Evolutionary conservation across 257 asterid species (phyloP), one percentile per base, ranked within the genome.

Genomic region (Rubia yunnanensis): DNA sequence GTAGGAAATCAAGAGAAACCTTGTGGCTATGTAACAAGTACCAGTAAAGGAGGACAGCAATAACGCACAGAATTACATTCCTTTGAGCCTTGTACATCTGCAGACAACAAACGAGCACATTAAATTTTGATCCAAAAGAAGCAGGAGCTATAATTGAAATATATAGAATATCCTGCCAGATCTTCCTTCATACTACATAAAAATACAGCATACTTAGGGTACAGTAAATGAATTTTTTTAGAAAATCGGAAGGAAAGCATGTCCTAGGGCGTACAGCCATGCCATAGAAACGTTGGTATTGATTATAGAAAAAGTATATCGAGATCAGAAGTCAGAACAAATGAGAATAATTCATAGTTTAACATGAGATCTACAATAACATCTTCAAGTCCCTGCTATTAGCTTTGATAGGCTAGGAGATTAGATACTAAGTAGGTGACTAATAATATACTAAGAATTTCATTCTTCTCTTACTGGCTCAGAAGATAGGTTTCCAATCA

Each of bases 81-180:
- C 96, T 86, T 74, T 88, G 98, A 74, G 98, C 84, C 84, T 91
- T 91, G 87, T 80, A 88, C 31, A 84, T 80, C 98, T 91, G 86
- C 69, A 68, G 10, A 66, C 35, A 71, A 65, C 56, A 64, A 74
- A 68, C 48, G 56, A 22, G 22, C 18, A 23, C 17, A 23, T 27
- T 36, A 17, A n/a, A 27, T 31, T 50, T 55, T 62, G 39, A 70
- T 32, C 53, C 53, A 63, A 36, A 32, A 31, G 58, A 15, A 39
- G 46, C 36, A 17, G 20, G 57, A 11, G 22, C 0, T 3, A 32
- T 6, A 60, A 11, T 63, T 63, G 35, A 11, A 52, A 62, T 10
- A 11, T 50, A 14, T 50, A 38, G 54, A 23, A 11, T 5, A 50
- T 23, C 1, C 0, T 1, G 50, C 22, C 34, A 28, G 50, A 2